A percentile compares a stretch with the other conserved stretches of the same genome.
Evolutionary conservation across 2,329 filamentous ascomycete species (phyloP).

Genomic region (Allantophomopsis cytisporea): DNA sequence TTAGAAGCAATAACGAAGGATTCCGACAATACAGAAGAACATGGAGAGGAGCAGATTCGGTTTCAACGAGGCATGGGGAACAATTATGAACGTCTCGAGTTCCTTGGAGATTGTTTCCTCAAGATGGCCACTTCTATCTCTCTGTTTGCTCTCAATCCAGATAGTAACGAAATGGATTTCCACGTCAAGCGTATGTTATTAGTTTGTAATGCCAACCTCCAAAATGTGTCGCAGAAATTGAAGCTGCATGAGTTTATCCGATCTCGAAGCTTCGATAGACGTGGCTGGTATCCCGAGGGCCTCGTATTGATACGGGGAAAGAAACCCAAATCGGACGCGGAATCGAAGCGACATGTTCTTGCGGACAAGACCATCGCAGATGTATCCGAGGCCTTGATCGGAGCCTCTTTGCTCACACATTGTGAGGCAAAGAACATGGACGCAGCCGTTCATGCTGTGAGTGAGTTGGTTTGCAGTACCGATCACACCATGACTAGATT

Average conservation of each 20-base stretch:
- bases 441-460: slow-evolving; percentile 49
- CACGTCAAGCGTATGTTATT: slow-evolving; percentile 86
- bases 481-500: slow-evolving; percentile 60
- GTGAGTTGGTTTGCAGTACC: slow-evolving; percentile 51
- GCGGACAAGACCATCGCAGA: slow-evolving; percentile 88
- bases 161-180: slow-evolving; percentile 72
- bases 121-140: slow-evolving; percentile 94
- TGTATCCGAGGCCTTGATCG: slow-evolving; percentile 88
- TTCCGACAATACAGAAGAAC: slow-evolving; percentile 69
- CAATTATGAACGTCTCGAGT: slow-evolving; percentile 91
- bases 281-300: slow-evolving; percentile 80
- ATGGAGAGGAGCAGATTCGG: slow-evolving; percentile 52
- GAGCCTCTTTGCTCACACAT: slow-evolving; percentile 55
- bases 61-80: slow-evolving; percentile 78
- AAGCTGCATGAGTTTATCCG: slow-evolving; percentile 66
- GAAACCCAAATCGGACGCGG: slow-evolving; percentile 52
- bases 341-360: slow-evolving; percentile 48
- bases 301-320: slow-evolving; percentile 41
- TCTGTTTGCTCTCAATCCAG: slow-evolving; percentile 62
- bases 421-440: slow-evolving; percentile 30
- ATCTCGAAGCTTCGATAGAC: slow-evolving; percentile 58
- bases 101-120: slow-evolving; percentile 83
- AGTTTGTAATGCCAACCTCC: slow-evolving; percentile 84
- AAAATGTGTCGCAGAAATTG: slow-evolving; percentile 51
- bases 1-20: slow-evolving; percentile 90